A percentile compares a stretch with the other conserved stretches of the same genome.
phyloP scores from a whole-genome alignment of 1,284 basidiomycete species.

The Ceratobasidium sp. region DNA sequence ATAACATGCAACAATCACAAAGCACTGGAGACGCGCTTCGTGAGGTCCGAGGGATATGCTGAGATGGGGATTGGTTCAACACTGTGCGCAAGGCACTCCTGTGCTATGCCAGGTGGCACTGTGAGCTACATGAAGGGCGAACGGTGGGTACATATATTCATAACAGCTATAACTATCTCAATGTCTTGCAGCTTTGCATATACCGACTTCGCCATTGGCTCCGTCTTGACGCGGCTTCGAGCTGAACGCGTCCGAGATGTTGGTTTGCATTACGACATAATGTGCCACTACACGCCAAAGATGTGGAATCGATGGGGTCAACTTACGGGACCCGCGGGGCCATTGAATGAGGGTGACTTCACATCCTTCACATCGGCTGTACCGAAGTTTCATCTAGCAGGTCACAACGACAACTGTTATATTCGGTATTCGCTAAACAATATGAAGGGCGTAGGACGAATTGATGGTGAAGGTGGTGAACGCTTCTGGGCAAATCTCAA shows the following conservation, averaged over 20 bases:
- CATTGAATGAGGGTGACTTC: too few species aligned
- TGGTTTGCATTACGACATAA: constrained; percentile 1
- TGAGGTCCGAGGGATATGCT: neutral
- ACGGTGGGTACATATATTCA: too few species aligned
- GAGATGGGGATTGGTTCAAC: neutral
- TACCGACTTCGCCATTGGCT: neutral
- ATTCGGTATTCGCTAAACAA: neutral
- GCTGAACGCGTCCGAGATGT: neutral
- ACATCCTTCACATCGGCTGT: neutral
- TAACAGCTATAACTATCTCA: too few species aligned
- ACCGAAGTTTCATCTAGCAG: neutral
- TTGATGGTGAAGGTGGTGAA: constrained; percentile 2
- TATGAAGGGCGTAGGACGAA: neutral
- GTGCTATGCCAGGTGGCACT: neutral
- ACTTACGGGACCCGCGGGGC: neutral
- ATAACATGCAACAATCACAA: neutral
- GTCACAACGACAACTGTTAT: neutral
- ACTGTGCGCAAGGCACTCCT: neutral
- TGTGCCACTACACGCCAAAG: neutral
- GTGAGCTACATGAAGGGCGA: neutral
- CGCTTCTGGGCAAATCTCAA: neutral
- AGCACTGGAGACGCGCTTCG: neutral
- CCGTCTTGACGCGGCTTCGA: neutral
- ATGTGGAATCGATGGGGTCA: neutral
- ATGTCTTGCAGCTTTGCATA: neutral